These are phyloP conservation scores for Leptographium flavum DNA, from an alignment of 2,329 filamentous ascomycete species.

Conservation along the genomic window DNA sequence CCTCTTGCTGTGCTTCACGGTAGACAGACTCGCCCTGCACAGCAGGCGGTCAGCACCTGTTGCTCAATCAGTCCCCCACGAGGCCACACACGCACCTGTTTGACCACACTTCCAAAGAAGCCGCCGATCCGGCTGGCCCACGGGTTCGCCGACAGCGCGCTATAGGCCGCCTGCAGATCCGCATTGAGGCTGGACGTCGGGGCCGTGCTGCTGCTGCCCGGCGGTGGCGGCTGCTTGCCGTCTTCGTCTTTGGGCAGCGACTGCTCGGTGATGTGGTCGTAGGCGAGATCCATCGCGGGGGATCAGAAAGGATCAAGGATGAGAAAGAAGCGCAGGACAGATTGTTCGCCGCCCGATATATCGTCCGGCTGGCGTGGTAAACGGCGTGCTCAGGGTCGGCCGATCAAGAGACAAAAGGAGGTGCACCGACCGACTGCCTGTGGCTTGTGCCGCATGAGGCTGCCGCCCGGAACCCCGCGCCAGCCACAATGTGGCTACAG, in stretches of 20 bases:
- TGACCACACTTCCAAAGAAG: conserved; percentile 81
- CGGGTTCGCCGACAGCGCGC: conserved; percentile 76
- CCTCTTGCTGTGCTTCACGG: conserved; percentile 75
- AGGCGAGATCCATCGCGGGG: conserved; percentile 81
- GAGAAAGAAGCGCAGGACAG: not conserved
- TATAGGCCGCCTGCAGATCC: conserved; percentile 91
- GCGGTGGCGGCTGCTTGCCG: conserved; percentile 22
- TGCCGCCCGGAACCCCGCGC: not conserved
- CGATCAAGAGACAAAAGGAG: not conserved
- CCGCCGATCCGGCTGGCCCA: conserved; percentile 86
- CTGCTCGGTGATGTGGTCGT: conserved; percentile 91
- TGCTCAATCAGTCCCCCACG: not conserved
- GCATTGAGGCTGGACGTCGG: conserved; percentile 53
- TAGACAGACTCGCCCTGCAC: conserved; percentile 69
- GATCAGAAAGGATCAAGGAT: not conserved
- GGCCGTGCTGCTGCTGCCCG: conserved; percentile 13
- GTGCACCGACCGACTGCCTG: not conserved
- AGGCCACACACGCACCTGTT: conserved; percentile 48
- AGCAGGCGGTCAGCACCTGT: not conserved
- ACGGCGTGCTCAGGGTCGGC: not conserved
- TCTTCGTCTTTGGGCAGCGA: conserved; percentile 47
- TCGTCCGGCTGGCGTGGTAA: too few species aligned
- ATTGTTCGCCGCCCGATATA: too few species aligned
- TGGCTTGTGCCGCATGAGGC: not conserved
- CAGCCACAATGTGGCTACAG: not conserved